phyloP scores from a whole-genome alignment of 352 stramenopile genomes.

The Globisporangium lucens region DNA sequence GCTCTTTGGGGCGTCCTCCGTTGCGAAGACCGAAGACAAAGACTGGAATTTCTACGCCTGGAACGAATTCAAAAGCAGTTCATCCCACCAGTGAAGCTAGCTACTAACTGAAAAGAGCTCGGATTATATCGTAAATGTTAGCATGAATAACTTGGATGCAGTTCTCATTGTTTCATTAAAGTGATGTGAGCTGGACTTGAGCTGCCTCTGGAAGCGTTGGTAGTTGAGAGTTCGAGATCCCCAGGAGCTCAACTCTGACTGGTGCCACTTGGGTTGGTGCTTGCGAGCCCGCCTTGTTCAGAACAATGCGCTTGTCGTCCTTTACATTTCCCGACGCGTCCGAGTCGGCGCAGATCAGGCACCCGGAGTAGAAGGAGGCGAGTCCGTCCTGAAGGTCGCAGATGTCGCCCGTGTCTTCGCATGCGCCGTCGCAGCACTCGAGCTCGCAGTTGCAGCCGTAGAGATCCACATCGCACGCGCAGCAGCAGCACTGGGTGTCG shows the following conservation, averaged over 20 bases:
- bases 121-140: neutral
- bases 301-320: neutral
- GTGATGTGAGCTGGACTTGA: neutral
- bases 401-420: neutral
- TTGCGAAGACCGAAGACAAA: slow-evolving; percentile 47
- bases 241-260: slow-evolving; percentile 2
- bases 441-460: slow-evolving; percentile 8
- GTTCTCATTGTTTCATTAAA: neutral
- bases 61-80: slow-evolving; percentile 52
- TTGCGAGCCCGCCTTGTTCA: neutral
- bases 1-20: slow-evolving; percentile 48
- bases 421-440: slow-evolving; percentile 12
- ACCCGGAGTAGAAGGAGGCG: slow-evolving; percentile 3
- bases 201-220: neutral
- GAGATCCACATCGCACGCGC: slow-evolving; percentile 8
- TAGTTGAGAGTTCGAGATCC: neutral
- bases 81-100: neutral
- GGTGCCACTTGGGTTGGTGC: neutral
- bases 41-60: slow-evolving; percentile 75
- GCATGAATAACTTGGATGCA: too few relatives aligned
- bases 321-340: neutral
- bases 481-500: slow-evolving; percentile 11
- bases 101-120: neutral
- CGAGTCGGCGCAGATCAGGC: slow-evolving; percentile 1
- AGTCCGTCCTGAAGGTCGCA: neutral